Evolutionary conservation across 805 yeast species (phyloP), one percentile per base, ranked within the genome.

Genomic region (Yamadazyma tumulicola): DNA sequence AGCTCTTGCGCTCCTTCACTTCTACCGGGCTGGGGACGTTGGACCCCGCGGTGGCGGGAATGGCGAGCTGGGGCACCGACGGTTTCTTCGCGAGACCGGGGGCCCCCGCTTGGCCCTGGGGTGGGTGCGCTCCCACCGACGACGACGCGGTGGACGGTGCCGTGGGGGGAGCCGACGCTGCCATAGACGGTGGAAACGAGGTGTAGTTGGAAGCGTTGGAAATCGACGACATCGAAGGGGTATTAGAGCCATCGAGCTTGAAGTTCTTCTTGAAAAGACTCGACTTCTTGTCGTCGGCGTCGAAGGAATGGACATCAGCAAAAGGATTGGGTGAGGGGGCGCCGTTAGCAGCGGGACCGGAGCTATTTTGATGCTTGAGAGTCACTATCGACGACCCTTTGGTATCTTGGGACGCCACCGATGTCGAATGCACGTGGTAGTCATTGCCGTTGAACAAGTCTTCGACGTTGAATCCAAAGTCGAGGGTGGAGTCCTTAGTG

Each of bases 401-500:
- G 3, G 31, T 18, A 15, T 8, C 31, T 8, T 36, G 38, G 21
- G 30, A 26, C 4, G 34, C 22, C 16, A 6, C 24, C 6, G 10
- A 11, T 10, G 20, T 19, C 8, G 11, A 14, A 16, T 29, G 14
- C 6, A 36, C 15, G 26, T 26, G 19, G 15, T 47, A 57, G 23
- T 60, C 67, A 15, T 49, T 48, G 2, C 70, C 71, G 26, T 61
- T 44, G 45, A 58, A 64, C 12, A 64, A 41, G 4, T 49, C 54
- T 27, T 47, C 32, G 22, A 58, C 24, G 35, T 59, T 49, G 37
- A 59, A 61, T 7, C 71, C 71, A 36, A 61, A 61, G 34, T 61
- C 59, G 11, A 55, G 41, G 8, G 44, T 48, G 13, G 59, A 55
- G 7, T 43, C 48, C 24, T 39, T 49, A 8, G 56, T 59, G 42